A percentile compares a stretch with the other conserved stretches of the same genome.
Evolutionary conservation across 805 yeast genomes (phyloP).

Genomic region (Danielia reshetovae): DNA sequence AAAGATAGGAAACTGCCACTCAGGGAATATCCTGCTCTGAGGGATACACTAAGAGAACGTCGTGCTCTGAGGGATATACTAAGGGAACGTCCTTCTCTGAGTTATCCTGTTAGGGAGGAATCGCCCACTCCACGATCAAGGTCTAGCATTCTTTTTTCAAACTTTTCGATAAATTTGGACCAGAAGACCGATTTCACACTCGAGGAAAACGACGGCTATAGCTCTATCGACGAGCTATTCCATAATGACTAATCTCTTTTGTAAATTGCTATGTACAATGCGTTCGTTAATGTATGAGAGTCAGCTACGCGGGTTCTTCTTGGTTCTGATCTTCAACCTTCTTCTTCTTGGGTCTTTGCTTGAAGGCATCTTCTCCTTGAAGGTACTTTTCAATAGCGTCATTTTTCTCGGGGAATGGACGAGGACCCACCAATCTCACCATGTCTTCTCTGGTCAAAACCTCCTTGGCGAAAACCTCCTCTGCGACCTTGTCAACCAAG

Average conservation of each 20-base stretch:
- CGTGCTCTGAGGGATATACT: no score
- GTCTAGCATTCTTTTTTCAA: no score
- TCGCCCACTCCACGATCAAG: no score
- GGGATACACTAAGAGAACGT: no score
- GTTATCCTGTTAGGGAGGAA: no score
- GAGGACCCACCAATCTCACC: slow-evolving; percentile 69
- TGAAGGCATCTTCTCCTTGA: slow-evolving; percentile 44
- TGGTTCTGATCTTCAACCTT: slow-evolving; percentile 4
- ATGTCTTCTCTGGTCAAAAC: slow-evolving; percentile 80
- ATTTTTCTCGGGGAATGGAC: slow-evolving; percentile 75
- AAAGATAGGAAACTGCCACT: neutral
- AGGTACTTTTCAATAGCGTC: slow-evolving; percentile 90
- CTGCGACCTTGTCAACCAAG: slow-evolving; percentile 67
- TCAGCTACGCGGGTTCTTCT: no score
- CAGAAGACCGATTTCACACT: no score
- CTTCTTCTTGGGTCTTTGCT: slow-evolving; percentile 24
- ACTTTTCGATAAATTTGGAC: no score
- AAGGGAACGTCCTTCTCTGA: no score
- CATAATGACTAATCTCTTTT: slow-evolving; percentile 4
- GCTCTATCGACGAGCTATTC: slow-evolving; percentile 21
- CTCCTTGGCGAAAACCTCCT: slow-evolving; percentile 66
- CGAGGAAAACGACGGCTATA: slow-evolving; percentile 4
- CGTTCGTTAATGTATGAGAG: neutral
- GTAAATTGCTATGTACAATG: neutral
- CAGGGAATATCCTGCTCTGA: no score